Conservation (phyloP, 2,329 filamentous ascomycete species). For the Aspergillus fumigatiaffinis region DNA sequence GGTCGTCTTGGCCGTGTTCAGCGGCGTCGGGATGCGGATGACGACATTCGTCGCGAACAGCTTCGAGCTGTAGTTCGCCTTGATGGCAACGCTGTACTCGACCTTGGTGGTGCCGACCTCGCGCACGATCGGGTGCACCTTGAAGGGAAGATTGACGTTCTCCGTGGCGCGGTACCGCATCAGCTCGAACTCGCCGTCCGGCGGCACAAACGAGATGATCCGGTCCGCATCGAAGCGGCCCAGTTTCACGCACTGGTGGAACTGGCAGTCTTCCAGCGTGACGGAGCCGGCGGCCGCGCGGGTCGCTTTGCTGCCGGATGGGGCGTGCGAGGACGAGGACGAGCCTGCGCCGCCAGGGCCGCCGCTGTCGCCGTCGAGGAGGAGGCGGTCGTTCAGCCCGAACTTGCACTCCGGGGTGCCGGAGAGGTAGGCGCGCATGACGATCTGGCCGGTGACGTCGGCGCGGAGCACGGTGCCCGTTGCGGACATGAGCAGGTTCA, state of each 20-base stretch:
- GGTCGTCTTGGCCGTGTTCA: conserved; percentile 92
- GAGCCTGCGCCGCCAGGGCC: conserved; percentile 55
- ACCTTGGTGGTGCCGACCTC: conserved; percentile 96
- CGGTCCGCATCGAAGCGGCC: conserved; percentile 95
- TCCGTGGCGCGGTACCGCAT: conserved; percentile 98
- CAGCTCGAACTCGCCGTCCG: conserved; percentile 95
- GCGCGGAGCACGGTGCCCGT: conserved; percentile 91
- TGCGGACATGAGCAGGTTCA: conserved; percentile 98
- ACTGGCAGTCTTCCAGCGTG: conserved; percentile 95
- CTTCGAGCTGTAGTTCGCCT: conserved; percentile 93
- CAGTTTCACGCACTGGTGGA: conserved; percentile 97
- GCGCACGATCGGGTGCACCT: conserved; percentile 97
- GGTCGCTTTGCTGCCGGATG: conserved; percentile 70
- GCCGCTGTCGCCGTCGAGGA: conserved; percentile 69
- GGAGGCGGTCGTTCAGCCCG: conserved; percentile 88
- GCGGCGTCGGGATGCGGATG: conserved; percentile 86
- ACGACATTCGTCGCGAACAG: conserved; percentile 96
- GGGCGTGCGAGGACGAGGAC: conserved; percentile 58
- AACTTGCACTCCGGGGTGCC: conserved; percentile 99
- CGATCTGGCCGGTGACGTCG: conserved; percentile 94
- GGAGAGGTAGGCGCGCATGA: conserved; percentile 96
- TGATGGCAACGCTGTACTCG: conserved; percentile 96
- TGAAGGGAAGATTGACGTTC: conserved; percentile 98
- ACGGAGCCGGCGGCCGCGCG: conserved; percentile 94
- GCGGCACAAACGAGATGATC: conserved; percentile 95